phyloP scores from a whole-genome alignment of 2,329 filamentous ascomycete species.

The Dichotomopilus funicola region DNA sequence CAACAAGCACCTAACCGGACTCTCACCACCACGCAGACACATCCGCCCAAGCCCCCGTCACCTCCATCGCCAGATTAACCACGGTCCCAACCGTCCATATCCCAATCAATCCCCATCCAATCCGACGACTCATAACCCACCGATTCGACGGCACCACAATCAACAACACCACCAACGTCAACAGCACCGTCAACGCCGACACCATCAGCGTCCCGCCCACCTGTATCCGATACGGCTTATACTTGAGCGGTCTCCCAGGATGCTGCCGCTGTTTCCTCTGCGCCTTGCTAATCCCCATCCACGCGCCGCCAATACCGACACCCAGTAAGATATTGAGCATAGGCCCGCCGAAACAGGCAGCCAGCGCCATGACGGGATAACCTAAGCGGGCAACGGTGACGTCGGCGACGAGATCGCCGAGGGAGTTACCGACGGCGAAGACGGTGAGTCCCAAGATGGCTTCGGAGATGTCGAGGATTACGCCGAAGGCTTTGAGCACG shows the following conservation, averaged over 20 bases:
- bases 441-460: slow-evolving; percentile 91
- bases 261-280: slow-evolving; percentile 60
- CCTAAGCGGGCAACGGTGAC: slow-evolving; percentile 90
- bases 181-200: slow-evolving; percentile 72
- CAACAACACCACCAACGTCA: slow-evolving; percentile 72
- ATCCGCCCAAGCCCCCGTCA: slow-evolving; percentile 49
- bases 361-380: slow-evolving; percentile 92
- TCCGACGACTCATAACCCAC: slow-evolving; percentile 76
- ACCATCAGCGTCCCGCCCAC: slow-evolving; percentile 82
- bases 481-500: slow-evolving; percentile 84
- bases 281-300: slow-evolving; percentile 72
- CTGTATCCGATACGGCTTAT: slow-evolving; percentile 74
- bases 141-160: slow-evolving; percentile 76
- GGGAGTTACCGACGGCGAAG: slow-evolving; percentile 91
- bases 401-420: slow-evolving; percentile 90
- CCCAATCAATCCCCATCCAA: slow-evolving; percentile 73
- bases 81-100: slow-evolving; percentile 78
- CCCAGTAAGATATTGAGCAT: slow-evolving; percentile 97
- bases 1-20: too few species aligned
- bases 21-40: slow-evolving; percentile 22
- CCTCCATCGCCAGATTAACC: slow-evolving; percentile 74
- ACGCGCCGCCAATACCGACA: slow-evolving; percentile 83
- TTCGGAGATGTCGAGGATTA: slow-evolving; percentile 88
- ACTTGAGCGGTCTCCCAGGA: slow-evolving; percentile 56
- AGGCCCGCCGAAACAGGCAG: slow-evolving; percentile 94